phyloP scores from a whole-genome alignment of 2,329 filamentous ascomycete species.

The Trichophyton equinum region DNA sequence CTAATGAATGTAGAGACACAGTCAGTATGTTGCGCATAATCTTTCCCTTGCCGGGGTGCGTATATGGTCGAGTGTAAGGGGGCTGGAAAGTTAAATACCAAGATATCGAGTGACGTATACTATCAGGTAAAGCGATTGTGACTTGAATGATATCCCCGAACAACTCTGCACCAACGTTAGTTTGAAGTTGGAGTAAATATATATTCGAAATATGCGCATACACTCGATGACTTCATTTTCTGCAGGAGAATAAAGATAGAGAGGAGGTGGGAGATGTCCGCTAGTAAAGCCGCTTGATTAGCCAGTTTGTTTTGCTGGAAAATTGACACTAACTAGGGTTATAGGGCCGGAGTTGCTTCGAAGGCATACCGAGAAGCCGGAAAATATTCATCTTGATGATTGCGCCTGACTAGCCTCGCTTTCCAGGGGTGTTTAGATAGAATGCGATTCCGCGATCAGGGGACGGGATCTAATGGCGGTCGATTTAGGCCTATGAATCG shows the following conservation, averaged over 20 bases:
- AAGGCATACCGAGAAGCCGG: slow-evolving; percentile 47
- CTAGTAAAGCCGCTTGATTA: slow-evolving; percentile 36
- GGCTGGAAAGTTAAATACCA: slow-evolving; percentile 37
- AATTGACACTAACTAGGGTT: background rate
- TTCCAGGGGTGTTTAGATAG: background rate
- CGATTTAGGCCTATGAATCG: background rate
- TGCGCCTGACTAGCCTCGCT: background rate
- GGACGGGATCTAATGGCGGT: background rate
- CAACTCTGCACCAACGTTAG: slow-evolving; percentile 56
- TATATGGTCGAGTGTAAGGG: background rate
- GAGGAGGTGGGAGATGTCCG: slow-evolving; percentile 86
- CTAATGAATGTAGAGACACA: slow-evolving; percentile 32
- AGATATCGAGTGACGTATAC: slow-evolving; percentile 93
- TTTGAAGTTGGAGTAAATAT: background rate
- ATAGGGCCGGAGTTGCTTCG: background rate
- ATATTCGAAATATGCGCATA: slow-evolving; percentile 35
- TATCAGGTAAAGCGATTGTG: slow-evolving; percentile 83
- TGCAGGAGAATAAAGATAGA: slow-evolving; percentile 91
- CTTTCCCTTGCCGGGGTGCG: background rate
- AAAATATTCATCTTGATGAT: slow-evolving; percentile 54
- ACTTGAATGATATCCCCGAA: slow-evolving; percentile 96
- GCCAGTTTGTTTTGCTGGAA: background rate
- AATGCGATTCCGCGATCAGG: background rate
- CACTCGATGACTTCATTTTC: slow-evolving; percentile 90
- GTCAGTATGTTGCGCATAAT: background rate